These are phyloP conservation scores for Acanthamoeba sp. DNA, from an alignment of 208 protist genomes.

Conservation along the genomic window DNA sequence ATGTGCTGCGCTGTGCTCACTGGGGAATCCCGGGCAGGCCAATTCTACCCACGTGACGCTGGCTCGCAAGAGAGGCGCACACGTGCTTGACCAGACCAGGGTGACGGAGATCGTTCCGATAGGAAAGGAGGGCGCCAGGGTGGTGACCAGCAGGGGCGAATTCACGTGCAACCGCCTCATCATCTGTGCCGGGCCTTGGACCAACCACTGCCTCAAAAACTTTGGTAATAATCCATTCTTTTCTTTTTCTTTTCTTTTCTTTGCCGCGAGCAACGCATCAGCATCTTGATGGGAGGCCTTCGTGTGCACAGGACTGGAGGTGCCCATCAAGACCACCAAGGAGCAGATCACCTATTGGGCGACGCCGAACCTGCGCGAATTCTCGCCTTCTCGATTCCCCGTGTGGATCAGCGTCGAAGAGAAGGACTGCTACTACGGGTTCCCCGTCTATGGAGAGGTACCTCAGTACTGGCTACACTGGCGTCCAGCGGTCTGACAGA, in stretches of 20 bases:
- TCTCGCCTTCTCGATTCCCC: conserved; percentile 31
- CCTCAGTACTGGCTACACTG: too few species aligned
- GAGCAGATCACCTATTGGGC: conserved; percentile 71
- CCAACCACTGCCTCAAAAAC: conserved; percentile 40
- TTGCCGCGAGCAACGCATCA: too few species aligned
- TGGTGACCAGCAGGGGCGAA: conserved; percentile 32
- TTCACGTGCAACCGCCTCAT: conserved; percentile 65
- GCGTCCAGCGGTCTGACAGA: too few species aligned
- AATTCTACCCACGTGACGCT: conserved; percentile 65
- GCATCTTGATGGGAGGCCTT: too few species aligned
- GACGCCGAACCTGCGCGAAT: conserved; percentile 47
- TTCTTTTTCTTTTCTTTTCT: too few species aligned
- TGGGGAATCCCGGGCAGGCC: neutral
- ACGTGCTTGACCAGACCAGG: neutral
- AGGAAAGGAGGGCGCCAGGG: conserved; percentile 50
- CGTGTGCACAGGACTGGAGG: neutral
- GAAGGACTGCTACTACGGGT: conserved; percentile 72
- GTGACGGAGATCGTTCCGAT: conserved; percentile 32
- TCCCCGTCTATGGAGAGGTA: conserved; percentile 69
- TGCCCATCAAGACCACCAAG: conserved; percentile 63
- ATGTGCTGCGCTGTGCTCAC: too few species aligned
- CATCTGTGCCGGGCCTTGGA: conserved; percentile 56
- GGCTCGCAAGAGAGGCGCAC: conserved; percentile 16
- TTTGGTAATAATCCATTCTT: neutral
- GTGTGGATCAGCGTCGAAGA: conserved; percentile 67